Evolutionary conservation across 1,284 basidiomycete genomes (phyloP).

Genomic region (Irpex sp.): DNA sequence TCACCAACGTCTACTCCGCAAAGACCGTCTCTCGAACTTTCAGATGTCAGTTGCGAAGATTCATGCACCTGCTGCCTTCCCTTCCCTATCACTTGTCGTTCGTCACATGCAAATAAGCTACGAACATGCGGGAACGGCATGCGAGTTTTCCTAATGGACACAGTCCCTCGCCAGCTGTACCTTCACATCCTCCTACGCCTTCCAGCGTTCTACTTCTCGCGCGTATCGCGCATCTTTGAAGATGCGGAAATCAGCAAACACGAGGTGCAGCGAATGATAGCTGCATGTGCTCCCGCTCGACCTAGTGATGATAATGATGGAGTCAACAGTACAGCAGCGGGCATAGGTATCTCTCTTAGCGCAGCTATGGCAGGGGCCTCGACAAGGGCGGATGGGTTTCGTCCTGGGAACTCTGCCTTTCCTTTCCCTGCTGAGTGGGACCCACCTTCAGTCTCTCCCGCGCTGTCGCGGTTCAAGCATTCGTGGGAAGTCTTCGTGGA

Average conservation of each 20-base stretch:
- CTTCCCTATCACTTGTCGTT: slow-evolving; percentile 13
- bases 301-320: slow-evolving; percentile 5
- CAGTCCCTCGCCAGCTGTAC: slow-evolving; percentile 58
- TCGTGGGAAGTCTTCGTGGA: slow-evolving; percentile 75
- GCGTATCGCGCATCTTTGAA: slow-evolving; percentile 67
- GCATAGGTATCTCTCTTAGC: slow-evolving; percentile 5
- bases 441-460: slow-evolving; percentile 50
- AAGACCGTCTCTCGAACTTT: slow-evolving; percentile 9
- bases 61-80: slow-evolving; percentile 16
- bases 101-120: slow-evolving; percentile 8
- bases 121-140: slow-evolving; percentile 11
- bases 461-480: slow-evolving; percentile 60
- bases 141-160: slow-evolving; percentile 40
- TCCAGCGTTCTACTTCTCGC: slow-evolving; percentile 70
- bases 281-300: slow-evolving; percentile 31
- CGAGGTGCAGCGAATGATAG: slow-evolving; percentile 68
- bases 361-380: not conserved
- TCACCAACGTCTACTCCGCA: slow-evolving; percentile 16
- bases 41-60: slow-evolving; percentile 14
- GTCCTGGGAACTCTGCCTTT: slow-evolving; percentile 23
- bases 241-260: slow-evolving; percentile 72
- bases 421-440: slow-evolving; percentile 68
- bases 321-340: slow-evolving; percentile 15
- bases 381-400: not conserved
- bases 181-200: slow-evolving; percentile 63